Conservation (phyloP, 305 asterid species). For the Fraxinus sp. region DNA sequence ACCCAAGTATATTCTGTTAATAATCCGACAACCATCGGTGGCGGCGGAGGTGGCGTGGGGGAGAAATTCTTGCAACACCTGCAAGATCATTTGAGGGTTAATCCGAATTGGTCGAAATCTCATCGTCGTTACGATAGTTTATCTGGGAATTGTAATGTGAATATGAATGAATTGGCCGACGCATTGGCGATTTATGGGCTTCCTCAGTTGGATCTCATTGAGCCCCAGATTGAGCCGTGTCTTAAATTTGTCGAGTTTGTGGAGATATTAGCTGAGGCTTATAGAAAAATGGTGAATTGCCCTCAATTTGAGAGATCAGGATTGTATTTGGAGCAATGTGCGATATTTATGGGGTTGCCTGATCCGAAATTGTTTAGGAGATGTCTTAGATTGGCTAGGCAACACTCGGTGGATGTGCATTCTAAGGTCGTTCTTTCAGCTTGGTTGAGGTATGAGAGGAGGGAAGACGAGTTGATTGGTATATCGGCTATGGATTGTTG, state of each 20-base stretch:
- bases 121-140: conserved; percentile 45
- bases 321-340: conserved; percentile 73
- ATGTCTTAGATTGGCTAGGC: conserved; percentile 73
- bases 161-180: conserved; percentile 42
- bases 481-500: conserved; percentile 82
- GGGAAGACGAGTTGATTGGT: conserved; percentile 88
- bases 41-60: conserved; percentile 54
- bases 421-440: conserved; percentile 81
- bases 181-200: conserved; percentile 66
- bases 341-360: conserved; percentile 57
- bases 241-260: conserved; percentile 68
- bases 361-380: conserved; percentile 85
- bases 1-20: conserved; percentile 50
- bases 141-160: conserved; percentile 41
- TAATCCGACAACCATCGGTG: conserved; percentile 39
- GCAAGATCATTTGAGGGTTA: conserved; percentile 65
- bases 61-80: conserved; percentile 66
- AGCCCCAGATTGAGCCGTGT: conserved; percentile 72
- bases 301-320: conserved; percentile 55
- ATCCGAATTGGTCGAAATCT: conserved; percentile 58
- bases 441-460: conserved; percentile 87
- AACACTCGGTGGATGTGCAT: conserved; percentile 83
- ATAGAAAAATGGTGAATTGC: conserved; percentile 52
- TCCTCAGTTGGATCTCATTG: conserved; percentile 72
- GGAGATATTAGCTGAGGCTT: conserved; percentile 56